phyloP scores from a whole-genome alignment of 257 asterid genomes.

The Solanum chmielewskii region DNA sequence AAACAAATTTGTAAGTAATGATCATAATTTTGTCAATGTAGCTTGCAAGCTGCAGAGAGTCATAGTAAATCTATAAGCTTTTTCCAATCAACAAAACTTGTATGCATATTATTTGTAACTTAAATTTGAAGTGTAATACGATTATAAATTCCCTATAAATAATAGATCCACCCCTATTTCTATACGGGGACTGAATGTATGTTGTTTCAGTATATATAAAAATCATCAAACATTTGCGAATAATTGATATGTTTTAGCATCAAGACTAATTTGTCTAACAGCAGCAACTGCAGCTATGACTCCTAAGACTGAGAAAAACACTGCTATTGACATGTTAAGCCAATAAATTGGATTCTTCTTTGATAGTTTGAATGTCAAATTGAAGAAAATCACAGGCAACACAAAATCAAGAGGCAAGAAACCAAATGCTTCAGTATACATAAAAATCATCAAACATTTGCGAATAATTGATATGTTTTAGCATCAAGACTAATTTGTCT shows the following conservation, averaged over 20 bases:
- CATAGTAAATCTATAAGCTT: not conserved
- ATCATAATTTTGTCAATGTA: not conserved
- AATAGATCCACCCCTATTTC: not conserved
- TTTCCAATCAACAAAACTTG: not conserved
- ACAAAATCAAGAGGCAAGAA: conserved; percentile 88
- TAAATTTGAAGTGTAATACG: not conserved
- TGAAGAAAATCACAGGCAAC: conserved; percentile 75
- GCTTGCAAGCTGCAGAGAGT: not conserved
- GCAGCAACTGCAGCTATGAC: conserved; percentile 75
- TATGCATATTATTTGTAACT: not conserved
- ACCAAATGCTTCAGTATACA: conserved; percentile 86
- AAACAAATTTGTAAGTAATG: not conserved
- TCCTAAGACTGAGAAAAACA: conserved; percentile 45
- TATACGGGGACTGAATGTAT: not conserved
- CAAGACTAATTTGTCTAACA: conserved; percentile 73
- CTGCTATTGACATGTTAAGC: conserved; percentile 49
- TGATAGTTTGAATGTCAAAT: conserved; percentile 67
- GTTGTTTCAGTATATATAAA: not conserved
- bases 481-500: conserved; percentile 87
- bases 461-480: conserved; percentile 48
- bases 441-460: conserved; percentile 42
- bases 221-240: conserved; percentile 42
- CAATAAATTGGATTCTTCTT: conserved; percentile 40
- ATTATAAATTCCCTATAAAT: too few species aligned
- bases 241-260: conserved; percentile 53